Conservation (phyloP, 2,329 filamentous ascomycete genomes). For the Penicillium decumbens region DNA sequence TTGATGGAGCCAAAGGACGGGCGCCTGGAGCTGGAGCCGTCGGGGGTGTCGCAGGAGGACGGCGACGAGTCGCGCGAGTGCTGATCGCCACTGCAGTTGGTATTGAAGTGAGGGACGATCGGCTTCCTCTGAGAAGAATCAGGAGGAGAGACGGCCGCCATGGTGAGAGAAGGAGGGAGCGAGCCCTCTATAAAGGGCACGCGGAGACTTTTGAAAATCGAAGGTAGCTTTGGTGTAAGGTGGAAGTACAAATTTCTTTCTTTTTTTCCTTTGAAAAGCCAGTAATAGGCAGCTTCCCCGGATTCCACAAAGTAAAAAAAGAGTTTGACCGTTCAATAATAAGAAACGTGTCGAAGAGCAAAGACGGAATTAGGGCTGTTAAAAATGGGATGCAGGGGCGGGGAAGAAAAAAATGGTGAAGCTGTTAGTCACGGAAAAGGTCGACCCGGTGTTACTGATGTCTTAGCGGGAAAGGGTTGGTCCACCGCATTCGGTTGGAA, state of each 20-base stretch:
- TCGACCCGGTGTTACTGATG: slow-evolving; percentile 16
- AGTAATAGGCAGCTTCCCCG: slow-evolving; percentile 27
- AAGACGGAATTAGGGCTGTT: slow-evolving; percentile 8
- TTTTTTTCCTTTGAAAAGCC: slow-evolving; percentile 6
- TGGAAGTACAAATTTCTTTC: slow-evolving; percentile 10
- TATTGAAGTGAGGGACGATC: slow-evolving; percentile 20
- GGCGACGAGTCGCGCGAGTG: slow-evolving; percentile 34
- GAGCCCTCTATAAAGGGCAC: slow-evolving; percentile 26
- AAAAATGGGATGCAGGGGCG: slow-evolving; percentile 19
- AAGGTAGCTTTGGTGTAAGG: slow-evolving; percentile 2
- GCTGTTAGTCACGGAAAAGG: slow-evolving; percentile 37
- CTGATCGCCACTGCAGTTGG: slow-evolving; percentile 19
- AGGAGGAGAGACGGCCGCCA: slow-evolving; percentile 28
- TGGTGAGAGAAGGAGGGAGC: slow-evolving; percentile 19
- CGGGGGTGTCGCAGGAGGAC: slow-evolving; percentile 32
- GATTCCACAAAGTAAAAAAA: slow-evolving; percentile 24
- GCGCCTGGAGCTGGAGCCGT: slow-evolving; percentile 39
- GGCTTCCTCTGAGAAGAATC: slow-evolving; percentile 23
- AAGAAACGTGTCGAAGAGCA: not conserved
- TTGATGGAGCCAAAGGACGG: slow-evolving; percentile 44
- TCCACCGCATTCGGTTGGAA: slow-evolving; percentile 4
- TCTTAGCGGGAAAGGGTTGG: slow-evolving; percentile 3
- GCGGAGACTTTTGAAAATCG: slow-evolving; percentile 6
- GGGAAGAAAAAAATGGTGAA: slow-evolving; percentile 18
- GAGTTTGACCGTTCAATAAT: slow-evolving; percentile 17